Percentiles rank a stretch among this genome's conserved stretches.
These are phyloP conservation scores for Nepenthes gracilis DNA, from an alignment of 148 eudicot species.

Conservation along the genomic window DNA sequence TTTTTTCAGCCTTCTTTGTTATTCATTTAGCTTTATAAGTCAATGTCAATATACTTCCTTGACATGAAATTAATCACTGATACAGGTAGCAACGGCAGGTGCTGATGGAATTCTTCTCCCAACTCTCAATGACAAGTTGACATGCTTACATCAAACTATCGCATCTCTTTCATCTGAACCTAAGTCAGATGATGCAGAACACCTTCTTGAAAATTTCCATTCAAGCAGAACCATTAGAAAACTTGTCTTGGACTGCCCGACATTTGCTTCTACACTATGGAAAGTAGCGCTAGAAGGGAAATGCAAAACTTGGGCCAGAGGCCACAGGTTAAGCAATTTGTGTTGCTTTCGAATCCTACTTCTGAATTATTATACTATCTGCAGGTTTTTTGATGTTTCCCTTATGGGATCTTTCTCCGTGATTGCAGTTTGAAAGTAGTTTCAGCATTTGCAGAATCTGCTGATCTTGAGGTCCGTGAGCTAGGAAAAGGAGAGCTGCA, in stretches of 20 bases:
- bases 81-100: slow-evolving; percentile 79
- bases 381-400: not conserved
- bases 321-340: slow-evolving; percentile 56
- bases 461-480: slow-evolving; percentile 34
- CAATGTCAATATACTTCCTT: not conserved
- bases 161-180: slow-evolving; percentile 59
- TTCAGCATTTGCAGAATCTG: slow-evolving; percentile 58
- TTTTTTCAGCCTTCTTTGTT: too few species aligned
- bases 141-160: slow-evolving; percentile 39
- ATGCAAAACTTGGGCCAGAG: slow-evolving; percentile 58
- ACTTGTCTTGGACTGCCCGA: slow-evolving; percentile 68
- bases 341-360: not conserved
- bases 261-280: slow-evolving; percentile 74
- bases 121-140: slow-evolving; percentile 42
- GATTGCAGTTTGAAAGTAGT: slow-evolving; percentile 58
- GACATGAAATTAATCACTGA: slow-evolving; percentile 1
- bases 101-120: slow-evolving; percentile 63
- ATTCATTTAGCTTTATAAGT: too few species aligned
- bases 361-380: not conserved
- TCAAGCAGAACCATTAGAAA: slow-evolving; percentile 85
- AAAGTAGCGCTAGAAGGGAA: slow-evolving; percentile 60
- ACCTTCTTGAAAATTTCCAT: slow-evolving; percentile 70
- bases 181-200: slow-evolving; percentile 55
- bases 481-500: slow-evolving; percentile 57
- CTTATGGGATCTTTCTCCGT: not conserved